Evolutionary conservation across 2,329 filamentous ascomycete species (phyloP), one percentile per base, ranked within the genome.

Genomic region (Hansfordia pulvinata): DNA sequence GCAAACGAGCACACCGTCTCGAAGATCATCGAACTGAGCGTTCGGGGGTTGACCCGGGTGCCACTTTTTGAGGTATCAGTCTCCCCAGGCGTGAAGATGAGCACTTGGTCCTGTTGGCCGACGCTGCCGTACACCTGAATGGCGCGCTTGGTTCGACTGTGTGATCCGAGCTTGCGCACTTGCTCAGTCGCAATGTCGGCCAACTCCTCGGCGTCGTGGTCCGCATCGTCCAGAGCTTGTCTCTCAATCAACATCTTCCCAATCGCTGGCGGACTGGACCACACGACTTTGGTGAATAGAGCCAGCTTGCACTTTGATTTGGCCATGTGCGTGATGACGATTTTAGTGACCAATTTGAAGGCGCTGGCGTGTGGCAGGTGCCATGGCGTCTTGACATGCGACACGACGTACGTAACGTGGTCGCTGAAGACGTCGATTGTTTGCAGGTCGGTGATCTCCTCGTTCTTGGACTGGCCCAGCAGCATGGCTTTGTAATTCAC

Each of bases 231-330:
- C 20, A 85, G 63, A 10, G 86, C 88, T 53, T 77, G 71, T 6
- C 68, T 58, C 49, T 76, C 69, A n/a, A 78, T 61, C 29, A 78
- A 48, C 25, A 60, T 64, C 47, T 69, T 72, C 10, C 64, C 66
- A 21, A 76, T 54, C 1, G 64, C 60, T 8, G 75, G 76, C 28
- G 69, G 60, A 37, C 73, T 78, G 15, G 72, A 65, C 90, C 90
- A 96, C 39, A 84, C 80, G n/a, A 93, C 72, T 42, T 78, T 80
- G 28, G 76, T 81, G 53, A 83, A 93, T 22, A 96, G 71, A 15
- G 85, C 79, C 29, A 98, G 69, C 55, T 90, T 94, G 52, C 84
- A 93, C 49, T 79, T 85, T 9, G 82, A 85, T 54, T 96, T 96
- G 27, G 84, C 76, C 33, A 88, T 68, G 44, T 96, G 84, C 3